phyloP scores from a whole-genome alignment of 441 rosid genomes.

The Capsella rubella region DNA sequence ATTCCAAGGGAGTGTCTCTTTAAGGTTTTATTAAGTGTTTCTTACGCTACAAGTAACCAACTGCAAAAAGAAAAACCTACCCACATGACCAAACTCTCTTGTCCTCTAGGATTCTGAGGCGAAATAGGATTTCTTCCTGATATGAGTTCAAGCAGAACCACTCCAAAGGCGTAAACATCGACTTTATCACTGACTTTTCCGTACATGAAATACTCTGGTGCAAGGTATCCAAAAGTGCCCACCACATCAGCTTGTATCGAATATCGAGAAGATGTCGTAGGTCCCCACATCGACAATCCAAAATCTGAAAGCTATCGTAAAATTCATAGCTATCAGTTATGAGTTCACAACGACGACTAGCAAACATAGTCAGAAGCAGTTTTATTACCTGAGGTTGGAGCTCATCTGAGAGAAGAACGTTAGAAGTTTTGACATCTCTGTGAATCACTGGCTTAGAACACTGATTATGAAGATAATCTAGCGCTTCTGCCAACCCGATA shows the following conservation, averaged over 20 bases:
- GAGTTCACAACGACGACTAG: background rate
- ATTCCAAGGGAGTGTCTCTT: conserved; percentile 9
- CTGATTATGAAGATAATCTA: conserved; percentile 66
- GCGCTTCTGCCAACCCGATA: conserved; percentile 70
- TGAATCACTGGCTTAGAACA: conserved; percentile 75
- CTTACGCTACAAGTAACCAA: background rate
- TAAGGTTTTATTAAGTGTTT: conserved; percentile 23
- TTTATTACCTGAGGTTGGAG: conserved; percentile 69
- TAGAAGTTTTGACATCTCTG: conserved; percentile 86
- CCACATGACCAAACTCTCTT: conserved; percentile 88
- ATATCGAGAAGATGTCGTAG: conserved; percentile 58
- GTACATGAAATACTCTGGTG: conserved; percentile 93
- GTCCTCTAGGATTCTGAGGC: conserved; percentile 51
- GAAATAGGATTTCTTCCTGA: conserved; percentile 77
- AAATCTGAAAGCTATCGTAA: conserved; percentile 75
- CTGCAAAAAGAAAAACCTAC: conserved; percentile 45
- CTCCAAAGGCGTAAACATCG: conserved; percentile 86
- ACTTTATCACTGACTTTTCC: conserved; percentile 88
- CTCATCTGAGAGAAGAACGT: conserved; percentile 77
- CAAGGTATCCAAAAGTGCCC: conserved; percentile 95
- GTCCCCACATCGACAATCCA: conserved; percentile 82
- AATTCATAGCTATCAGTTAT: background rate
- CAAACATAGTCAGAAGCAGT: background rate
- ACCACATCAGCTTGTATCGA: conserved; percentile 65
- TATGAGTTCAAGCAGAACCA: conserved; percentile 75